These are phyloP conservation scores for Chrysanthemum seticuspe DNA, from an alignment of 129 eudicot genomes.

Conservation along the genomic window DNA sequence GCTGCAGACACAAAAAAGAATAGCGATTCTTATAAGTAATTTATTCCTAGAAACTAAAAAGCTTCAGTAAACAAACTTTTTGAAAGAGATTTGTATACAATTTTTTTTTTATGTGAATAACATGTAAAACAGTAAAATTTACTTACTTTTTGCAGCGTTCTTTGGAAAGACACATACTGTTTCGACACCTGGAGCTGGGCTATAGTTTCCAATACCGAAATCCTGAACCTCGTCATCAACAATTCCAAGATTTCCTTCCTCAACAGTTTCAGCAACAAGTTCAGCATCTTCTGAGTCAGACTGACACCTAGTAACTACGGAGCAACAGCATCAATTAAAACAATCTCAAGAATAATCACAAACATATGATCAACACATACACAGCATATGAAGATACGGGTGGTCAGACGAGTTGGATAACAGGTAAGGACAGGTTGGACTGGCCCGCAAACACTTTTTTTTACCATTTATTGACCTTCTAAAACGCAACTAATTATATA, in stretches of 20 bases:
- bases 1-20: slow-evolving; percentile 39
- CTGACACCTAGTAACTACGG: slow-evolving; percentile 82
- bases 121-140: not conserved
- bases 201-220: slow-evolving; percentile 55
- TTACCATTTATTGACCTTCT: too few species aligned
- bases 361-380: not conserved
- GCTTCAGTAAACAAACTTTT: not conserved
- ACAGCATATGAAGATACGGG: not conserved
- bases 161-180: slow-evolving; percentile 89
- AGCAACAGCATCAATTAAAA: slow-evolving; percentile 20
- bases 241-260: slow-evolving; percentile 78
- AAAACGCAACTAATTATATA: too few species aligned
- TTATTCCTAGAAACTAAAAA: slow-evolving; percentile 7
- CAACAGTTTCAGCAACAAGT: slow-evolving; percentile 50
- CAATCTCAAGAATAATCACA: not conserved
- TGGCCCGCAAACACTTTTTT: not conserved
- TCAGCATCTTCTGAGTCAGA: slow-evolving; percentile 54
- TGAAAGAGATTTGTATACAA: not conserved
- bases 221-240: slow-evolving; percentile 81
- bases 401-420: not conserved
- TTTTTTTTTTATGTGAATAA: not conserved
- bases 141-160: slow-evolving; percentile 64
- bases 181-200: slow-evolving; percentile 87
- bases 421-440: not conserved
- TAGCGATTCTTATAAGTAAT: not conserved